Base-by-base conservation (phyloP, 139 green algal genomes). In the Dunaliella primolecta region DNA sequence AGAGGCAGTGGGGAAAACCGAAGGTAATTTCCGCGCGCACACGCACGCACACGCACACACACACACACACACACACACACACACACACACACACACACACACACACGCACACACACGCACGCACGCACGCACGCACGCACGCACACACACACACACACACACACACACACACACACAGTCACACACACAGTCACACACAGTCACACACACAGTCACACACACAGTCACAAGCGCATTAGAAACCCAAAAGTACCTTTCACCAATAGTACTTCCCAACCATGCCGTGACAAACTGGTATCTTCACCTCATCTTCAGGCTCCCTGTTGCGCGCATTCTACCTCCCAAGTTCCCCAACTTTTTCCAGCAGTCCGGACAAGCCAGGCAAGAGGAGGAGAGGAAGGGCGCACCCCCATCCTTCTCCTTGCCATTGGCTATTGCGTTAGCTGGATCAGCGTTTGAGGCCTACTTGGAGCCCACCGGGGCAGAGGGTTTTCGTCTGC, bases 391-490 rank as follows among this genome's bases (percentile, higher is more conserved):
- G 21, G 71, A 3, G 29, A 37, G 2, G 38, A n/a, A 25, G 30
- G 15, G 75, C 2, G 15, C 75, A 36, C 29, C 75, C 30, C 15
- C 75, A 27, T 25, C 78, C 31, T 95, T 95, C 56, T 88, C 94
- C 82, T 79, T 95, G 1, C 84, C 88, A 0, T 37, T 91, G 37
- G 87, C 88, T 3, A 85, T 95, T 27, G 89, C 89, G 27, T 81
- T 95, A 35, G 92, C 92, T 64, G 91, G 91, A 15, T 81, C 81
- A 25, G 85, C 92, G 1, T 95, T 95, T 78, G 89, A 94, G 75
- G 79, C 89, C 0, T 95, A 95, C 78, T 78, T 90, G 29, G 88
- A 93, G 75, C 88, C 89, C 2, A 80, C 77, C n/a, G 86, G 86
- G 23, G 82, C 7, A 23, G 79, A 89, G 23, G 86, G 34, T 11